Conservation (phyloP, 352 stramenopile genomes). For the Globisporangium nunn region DNA sequence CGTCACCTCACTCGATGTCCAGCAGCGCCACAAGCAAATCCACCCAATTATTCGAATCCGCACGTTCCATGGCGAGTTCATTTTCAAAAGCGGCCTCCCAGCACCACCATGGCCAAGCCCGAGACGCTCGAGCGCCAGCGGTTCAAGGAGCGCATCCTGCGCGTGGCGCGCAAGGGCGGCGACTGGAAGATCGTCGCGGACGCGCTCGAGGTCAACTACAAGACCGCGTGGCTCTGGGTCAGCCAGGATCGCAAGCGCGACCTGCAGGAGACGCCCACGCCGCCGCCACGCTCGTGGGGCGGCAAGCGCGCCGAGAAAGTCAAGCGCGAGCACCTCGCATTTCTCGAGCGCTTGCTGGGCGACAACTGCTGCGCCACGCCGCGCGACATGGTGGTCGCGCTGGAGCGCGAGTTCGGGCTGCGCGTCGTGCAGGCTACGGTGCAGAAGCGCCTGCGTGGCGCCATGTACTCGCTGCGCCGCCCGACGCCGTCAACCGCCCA, state of each 20-base stretch:
- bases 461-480: conserved; percentile 11
- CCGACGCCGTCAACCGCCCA: not conserved
- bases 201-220: conserved; percentile 17
- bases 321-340: conserved; percentile 14
- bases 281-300: conserved; percentile 7
- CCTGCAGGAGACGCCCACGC: conserved; percentile 8
- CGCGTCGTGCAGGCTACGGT: conserved; percentile 14
- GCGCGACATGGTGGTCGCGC: conserved; percentile 13
- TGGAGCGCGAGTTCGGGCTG: conserved; percentile 12
- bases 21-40: too few relatives aligned
- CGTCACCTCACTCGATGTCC: too few relatives aligned
- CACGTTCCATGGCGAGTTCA: too few relatives aligned
- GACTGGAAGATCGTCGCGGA: conserved; percentile 16
- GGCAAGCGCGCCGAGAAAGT: conserved; percentile 18
- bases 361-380: conserved; percentile 16
- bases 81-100: too few relatives aligned
- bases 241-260: conserved; percentile 15
- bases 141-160: conserved; percentile 16
- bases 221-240: conserved; percentile 18
- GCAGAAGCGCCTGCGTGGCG: conserved; percentile 12
- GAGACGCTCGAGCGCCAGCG: conserved; percentile 14
- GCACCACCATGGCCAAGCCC: conserved; percentile 10
- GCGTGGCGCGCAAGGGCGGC: conserved; percentile 15
- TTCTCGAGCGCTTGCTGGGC: conserved; percentile 13
- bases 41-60: too few relatives aligned